Conservation (phyloP, 805 yeast species). For the Lipomyces spencermartinsiae region DNA sequence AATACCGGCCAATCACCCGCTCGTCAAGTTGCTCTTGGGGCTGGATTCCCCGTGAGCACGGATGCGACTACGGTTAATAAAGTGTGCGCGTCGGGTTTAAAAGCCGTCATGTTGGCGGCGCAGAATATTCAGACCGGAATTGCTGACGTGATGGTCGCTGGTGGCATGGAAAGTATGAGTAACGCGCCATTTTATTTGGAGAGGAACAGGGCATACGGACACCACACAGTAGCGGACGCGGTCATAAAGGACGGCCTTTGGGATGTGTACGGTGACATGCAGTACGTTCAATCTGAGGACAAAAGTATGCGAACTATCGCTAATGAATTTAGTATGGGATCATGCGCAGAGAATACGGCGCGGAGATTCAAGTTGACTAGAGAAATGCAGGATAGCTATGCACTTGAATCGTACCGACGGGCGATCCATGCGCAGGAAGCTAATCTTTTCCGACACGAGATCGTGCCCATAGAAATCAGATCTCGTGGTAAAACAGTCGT, state of each 20-base stretch:
- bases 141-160: slow-evolving; percentile 93
- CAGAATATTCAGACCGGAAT: slow-evolving; percentile 86
- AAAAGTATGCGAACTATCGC: neutral
- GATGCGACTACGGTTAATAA: slow-evolving; percentile 93
- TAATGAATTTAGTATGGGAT: slow-evolving; percentile 71
- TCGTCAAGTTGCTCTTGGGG: slow-evolving; percentile 90
- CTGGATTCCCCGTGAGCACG: slow-evolving; percentile 81
- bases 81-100: slow-evolving; percentile 97
- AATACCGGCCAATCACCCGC: slow-evolving; percentile 98
- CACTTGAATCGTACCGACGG: slow-evolving; percentile 78
- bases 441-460: slow-evolving; percentile 80
- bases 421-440: slow-evolving; percentile 72
- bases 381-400: slow-evolving; percentile 85
- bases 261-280: slow-evolving; percentile 76
- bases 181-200: slow-evolving; percentile 83
- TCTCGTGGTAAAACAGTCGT: slow-evolving; percentile 70
- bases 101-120: slow-evolving; percentile 87
- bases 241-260: slow-evolving; percentile 79
- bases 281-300: slow-evolving; percentile 38
- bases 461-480: slow-evolving; percentile 81
- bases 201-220: slow-evolving; percentile 54
- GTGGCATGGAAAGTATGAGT: slow-evolving; percentile 98
- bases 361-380: slow-evolving; percentile 73
- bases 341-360: slow-evolving; percentile 94
- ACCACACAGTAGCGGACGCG: slow-evolving; percentile 62